phyloP scores from a whole-genome alignment of 768 basidiomycete genomes.

The Pleurotus giganteus region DNA sequence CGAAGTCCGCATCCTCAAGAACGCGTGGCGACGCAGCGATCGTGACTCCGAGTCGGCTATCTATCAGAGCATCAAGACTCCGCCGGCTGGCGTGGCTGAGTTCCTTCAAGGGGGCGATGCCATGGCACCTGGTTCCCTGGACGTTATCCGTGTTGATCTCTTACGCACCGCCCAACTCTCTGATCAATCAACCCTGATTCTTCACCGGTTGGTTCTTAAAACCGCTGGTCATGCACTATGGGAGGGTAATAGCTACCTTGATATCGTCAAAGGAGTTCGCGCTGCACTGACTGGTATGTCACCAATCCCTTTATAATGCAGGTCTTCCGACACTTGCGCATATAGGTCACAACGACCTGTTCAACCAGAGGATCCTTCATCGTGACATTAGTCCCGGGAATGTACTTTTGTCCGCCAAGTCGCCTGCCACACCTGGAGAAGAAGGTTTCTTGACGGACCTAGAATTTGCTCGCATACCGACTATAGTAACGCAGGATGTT shows the following conservation, averaged over 20 bases:
- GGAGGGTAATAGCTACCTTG: constrained; percentile 16
- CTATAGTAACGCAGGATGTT: neutral
- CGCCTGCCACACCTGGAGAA: neutral
- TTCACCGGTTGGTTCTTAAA: constrained; percentile 17
- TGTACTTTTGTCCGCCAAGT: constrained; percentile 23
- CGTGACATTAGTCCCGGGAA: constrained; percentile 33
- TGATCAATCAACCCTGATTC: constrained; percentile 9
- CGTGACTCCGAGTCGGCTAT: constrained; percentile 15
- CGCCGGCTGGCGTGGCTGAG: constrained; percentile 15
- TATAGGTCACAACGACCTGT: constrained; percentile 20
- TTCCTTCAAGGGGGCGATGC: constrained; percentile 17
- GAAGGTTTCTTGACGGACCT: constrained; percentile 30
- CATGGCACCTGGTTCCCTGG: constrained; percentile 8
- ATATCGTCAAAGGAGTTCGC: constrained; percentile 16
- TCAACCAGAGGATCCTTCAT: constrained; percentile 25
- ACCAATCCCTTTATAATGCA: neutral
- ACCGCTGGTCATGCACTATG: constrained; percentile 18
- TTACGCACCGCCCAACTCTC: constrained; percentile 6
- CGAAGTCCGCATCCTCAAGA: constrained; percentile 14
- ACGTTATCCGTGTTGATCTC: constrained; percentile 10
- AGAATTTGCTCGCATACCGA: constrained; percentile 21
- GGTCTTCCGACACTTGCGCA: neutral
- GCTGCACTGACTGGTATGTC: constrained; percentile 16
- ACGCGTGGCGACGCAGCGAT: constrained; percentile 15
- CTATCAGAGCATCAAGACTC: constrained; percentile 13